Evolutionary conservation across 257 asterid species (phyloP).

Genomic region (Scutellaria minor): DNA sequence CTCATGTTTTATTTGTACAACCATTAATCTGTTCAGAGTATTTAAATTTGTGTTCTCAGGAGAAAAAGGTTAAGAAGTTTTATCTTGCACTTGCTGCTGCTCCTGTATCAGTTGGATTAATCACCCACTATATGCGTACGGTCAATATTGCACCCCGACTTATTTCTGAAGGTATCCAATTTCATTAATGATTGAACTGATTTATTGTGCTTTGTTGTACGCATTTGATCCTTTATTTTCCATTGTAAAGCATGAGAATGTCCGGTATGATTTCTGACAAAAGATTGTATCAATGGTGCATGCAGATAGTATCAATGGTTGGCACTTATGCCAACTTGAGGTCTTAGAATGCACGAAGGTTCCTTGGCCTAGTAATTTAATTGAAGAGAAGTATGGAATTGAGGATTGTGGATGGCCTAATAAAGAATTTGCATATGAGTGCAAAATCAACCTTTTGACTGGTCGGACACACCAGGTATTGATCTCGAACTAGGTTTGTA

Average conservation of each 20-base stretch:
- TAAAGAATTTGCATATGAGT: constrained; percentile 82
- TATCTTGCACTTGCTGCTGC: constrained; percentile 93
- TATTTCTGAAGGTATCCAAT: constrained; percentile 65
- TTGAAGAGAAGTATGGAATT: constrained; percentile 50
- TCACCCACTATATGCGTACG: constrained; percentile 96
- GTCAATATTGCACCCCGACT: constrained; percentile 88
- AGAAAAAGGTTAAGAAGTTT: constrained; percentile 83
- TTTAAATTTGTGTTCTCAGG: constrained; percentile 50
- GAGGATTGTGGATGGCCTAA: constrained; percentile 82
- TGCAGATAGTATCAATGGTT: constrained; percentile 66
- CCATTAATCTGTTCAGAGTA: constrained; percentile 1
- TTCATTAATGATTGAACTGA: neutral
- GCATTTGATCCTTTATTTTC: neutral
- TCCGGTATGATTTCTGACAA: neutral
- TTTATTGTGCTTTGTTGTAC: constrained; percentile 4
- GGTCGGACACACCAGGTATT: constrained; percentile 97
- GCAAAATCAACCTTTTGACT: constrained; percentile 81
- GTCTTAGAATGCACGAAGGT: constrained; percentile 87
- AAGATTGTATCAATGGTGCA: constrained; percentile 23
- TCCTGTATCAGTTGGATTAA: constrained; percentile 73
- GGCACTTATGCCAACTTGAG: constrained; percentile 93
- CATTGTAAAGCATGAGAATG: constrained; percentile 5
- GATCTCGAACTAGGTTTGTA: neutral
- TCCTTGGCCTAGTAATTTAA: constrained; percentile 68
- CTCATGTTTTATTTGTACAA: neutral